Base-by-base conservation (phyloP, 495 filamentous ascomycete species). In the Aspergillus sclerotioniger region DNA sequence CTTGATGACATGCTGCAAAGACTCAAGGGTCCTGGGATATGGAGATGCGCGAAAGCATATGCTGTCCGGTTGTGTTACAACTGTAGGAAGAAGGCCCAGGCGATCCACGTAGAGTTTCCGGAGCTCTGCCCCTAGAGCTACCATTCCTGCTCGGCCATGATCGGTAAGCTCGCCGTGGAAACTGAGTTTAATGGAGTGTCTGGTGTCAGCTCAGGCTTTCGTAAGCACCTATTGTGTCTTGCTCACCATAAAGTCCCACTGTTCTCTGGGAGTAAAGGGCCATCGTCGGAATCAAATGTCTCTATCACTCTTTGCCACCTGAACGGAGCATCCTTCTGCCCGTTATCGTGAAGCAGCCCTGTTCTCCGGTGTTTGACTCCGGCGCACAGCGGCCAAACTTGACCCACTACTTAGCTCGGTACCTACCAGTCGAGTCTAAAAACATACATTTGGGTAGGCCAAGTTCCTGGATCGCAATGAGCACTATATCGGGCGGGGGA, bases 1-100 rank as follows among this genome's bases (percentile, higher is more conserved):
- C 49, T 15, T 19, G 19, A 52, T 17, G 12, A 52, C 31, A 37
- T 52, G 49, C 15, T 37, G 49, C 49, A 52, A n/a, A 15, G 31
- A 52, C 17, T 52, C 49, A 15, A 52, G 28, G 1, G 31, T 31
- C 29, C 49, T 12, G n/a, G 31, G 49, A 12, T 31, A 52, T 5
- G 49, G 49, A 10, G 31, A 52, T 10, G 29, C 33, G 49, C 49
- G 45, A 17, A 48, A 48, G 13, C n/a, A 15, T 1, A 48, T 21
- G 25, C n/a, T 8, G 16, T 48, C 19, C 2, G 45, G 45, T 15
- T 41, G 2, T 7, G 7, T n/a, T 13, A 41, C 3, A n/a, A 41
- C 13, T 3, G 1, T 1, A 13, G 37, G 37, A n/a, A 41, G 13
- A 6, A 41, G 37, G 8, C n/a, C 3, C 2, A 41, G 37, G 9